Conservation (phyloP, 176 grass and related monocot species). For the Pharus latifolius region DNA sequence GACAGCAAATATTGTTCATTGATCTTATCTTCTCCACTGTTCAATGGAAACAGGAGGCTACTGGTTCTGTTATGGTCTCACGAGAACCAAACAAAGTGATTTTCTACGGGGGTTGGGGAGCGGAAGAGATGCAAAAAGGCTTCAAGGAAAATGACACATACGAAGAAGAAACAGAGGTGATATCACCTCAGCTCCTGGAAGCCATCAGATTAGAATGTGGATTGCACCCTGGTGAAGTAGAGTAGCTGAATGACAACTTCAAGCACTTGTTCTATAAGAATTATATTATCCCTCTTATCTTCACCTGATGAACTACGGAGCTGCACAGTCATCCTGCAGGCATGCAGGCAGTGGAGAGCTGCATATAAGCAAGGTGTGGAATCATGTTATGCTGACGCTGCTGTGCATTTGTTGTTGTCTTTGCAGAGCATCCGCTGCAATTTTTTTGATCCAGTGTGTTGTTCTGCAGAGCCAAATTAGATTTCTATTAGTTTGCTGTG, state of each 20-base stretch:
- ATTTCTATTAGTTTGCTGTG: too few relatives aligned
- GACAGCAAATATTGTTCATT: background rate
- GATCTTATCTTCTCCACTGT: background rate
- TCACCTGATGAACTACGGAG: background rate
- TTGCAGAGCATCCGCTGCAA: background rate
- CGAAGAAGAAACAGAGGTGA: conserved; percentile 18
- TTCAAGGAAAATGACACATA: background rate
- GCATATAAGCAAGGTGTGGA: background rate
- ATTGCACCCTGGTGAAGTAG: conserved; percentile 25
- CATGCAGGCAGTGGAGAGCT: background rate
- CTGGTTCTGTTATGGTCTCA: conserved; percentile 67
- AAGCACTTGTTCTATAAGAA: background rate
- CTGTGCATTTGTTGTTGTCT: background rate
- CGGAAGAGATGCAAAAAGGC: conserved; percentile 27
- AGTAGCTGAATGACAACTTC: conserved; percentile 15
- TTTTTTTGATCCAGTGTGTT: too few relatives aligned
- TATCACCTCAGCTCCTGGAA: conserved; percentile 70
- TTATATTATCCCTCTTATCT: too few relatives aligned
- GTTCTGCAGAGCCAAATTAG: too few relatives aligned
- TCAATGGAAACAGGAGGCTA: conserved; percentile 53
- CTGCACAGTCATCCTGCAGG: background rate
- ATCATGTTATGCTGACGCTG: background rate
- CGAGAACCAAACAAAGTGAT: conserved; percentile 86
- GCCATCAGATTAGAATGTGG: conserved; percentile 87
- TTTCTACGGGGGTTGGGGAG: conserved; percentile 74